Evolutionary conservation across 1,284 basidiomycete genomes (phyloP).

Genomic region (Cystobasidium sp.): DNA sequence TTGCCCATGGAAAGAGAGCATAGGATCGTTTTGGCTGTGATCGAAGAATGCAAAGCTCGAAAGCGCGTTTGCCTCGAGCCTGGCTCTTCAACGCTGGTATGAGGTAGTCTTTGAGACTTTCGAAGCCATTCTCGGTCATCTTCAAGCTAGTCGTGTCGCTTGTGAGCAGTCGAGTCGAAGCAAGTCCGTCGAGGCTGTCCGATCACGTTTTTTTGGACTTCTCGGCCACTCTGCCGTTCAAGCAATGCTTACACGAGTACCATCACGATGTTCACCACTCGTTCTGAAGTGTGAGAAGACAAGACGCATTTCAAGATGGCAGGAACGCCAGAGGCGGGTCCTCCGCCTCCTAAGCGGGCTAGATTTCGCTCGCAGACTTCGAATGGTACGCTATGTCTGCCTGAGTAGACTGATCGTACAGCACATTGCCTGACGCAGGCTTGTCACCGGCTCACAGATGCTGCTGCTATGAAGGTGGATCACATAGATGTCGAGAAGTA

Average conservation of each 20-base stretch:
- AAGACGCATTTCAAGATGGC: neutral
- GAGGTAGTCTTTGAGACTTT: slow-evolving; percentile 26
- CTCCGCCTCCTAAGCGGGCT: slow-evolving; percentile 17
- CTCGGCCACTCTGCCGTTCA: neutral
- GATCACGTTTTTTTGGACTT: slow-evolving; percentile 3
- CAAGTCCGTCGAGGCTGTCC: neutral
- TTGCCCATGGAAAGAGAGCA: slow-evolving; percentile 73
- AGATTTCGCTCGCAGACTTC: neutral
- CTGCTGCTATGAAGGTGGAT: slow-evolving; percentile 5
- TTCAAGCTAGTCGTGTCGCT: neutral
- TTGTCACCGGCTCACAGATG: neutral
- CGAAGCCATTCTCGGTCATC: neutral
- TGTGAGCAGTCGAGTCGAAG: neutral
- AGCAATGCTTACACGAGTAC: neutral
- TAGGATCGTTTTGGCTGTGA: slow-evolving; percentile 70
- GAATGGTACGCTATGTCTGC: neutral
- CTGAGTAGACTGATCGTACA: neutral
- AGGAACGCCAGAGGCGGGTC: slow-evolving; percentile 9
- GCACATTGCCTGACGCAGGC: neutral
- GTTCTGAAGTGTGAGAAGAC: neutral
- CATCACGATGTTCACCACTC: neutral
- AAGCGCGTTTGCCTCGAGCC: slow-evolving; percentile 38
- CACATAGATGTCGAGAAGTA: slow-evolving; percentile 78
- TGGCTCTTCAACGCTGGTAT: slow-evolving; percentile 1
- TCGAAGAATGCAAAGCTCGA: slow-evolving; percentile 61